Evolutionary conservation across 106 monocot species (phyloP), one percentile per base, ranked within the genome.

Genomic region (Acanthochlamys bracteata): DNA sequence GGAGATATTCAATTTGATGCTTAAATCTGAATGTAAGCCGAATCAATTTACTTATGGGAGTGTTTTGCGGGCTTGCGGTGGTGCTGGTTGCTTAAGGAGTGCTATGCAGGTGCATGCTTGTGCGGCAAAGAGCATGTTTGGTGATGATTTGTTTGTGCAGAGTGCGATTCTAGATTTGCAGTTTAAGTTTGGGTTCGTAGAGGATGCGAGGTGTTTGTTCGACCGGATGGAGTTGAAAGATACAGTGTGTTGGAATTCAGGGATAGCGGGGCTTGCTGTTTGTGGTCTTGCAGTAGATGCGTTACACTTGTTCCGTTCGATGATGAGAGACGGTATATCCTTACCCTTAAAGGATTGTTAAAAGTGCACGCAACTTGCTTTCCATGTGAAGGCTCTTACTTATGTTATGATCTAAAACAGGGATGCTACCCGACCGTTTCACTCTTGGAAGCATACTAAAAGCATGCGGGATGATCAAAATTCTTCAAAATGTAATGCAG

Each of bases 11-110:
- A 14, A 26, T 47, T 47, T 58, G 58, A 94, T 94, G 93, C 67
- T 43, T 19, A 33, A 55, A 24, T 51, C 55, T 7, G 80, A 89
- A 57, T 40, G 53, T 17, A 49, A 51, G 61, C 63, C 80, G 20
- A 93, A 88, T 62, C 80, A 93, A 59, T 93, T 85, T 68, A 80
- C 93, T 16, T 93, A 73, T 45, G 82, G 85, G 6, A 78, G 82
- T 51, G 67, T 69, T 20, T 69, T 89, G 7, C 67, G 68, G 53
- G 85, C 85, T 4, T 93, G 88, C 63, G 54, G 75, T 11, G 33
- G 33, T 1, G 42, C 78, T 25, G 45, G 66, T 22, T 77, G 83
- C 14, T 45, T 71, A 19, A 46, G 49, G 16, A 74, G 23, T 41
- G 88, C 82, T 17, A 63, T 59, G 51, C 88, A 89, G 71, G 62